Evolutionary conservation across 805 yeast genomes (phyloP).

Genomic region (Pichia exigua): DNA sequence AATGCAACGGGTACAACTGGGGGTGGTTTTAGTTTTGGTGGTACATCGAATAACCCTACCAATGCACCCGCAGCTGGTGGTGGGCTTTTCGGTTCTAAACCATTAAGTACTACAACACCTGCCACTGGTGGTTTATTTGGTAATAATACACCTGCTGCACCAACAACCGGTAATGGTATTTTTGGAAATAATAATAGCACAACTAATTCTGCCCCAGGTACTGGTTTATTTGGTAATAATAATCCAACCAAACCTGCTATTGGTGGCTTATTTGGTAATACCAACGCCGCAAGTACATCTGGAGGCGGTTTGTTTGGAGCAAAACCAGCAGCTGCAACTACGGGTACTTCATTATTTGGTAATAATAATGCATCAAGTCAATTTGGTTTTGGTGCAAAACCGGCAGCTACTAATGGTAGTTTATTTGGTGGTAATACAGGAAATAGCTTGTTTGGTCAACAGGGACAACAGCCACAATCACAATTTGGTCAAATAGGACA

Average conservation of each 20-base stretch:
- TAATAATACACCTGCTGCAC: not conserved
- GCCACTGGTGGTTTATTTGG: conserved; percentile 17
- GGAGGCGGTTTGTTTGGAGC: conserved; percentile 19
- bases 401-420: conserved; percentile 23
- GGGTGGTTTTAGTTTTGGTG: not conserved
- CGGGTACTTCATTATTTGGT: conserved; percentile 12
- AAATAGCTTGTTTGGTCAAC: not conserved
- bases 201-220: conserved; percentile 28
- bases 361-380: conserved; percentile 11
- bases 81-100: conserved; percentile 24
- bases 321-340: conserved; percentile 4
- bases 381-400: conserved; percentile 27
- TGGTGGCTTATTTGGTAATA: conserved; percentile 19
- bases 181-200: conserved; percentile 3
- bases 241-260: not conserved
- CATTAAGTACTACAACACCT: not conserved
- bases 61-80: conserved; percentile 15
- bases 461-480: not conserved
- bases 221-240: conserved; percentile 28
- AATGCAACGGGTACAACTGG: conserved; percentile 4
- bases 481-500: conserved; percentile 6
- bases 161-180: not conserved
- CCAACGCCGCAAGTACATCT: conserved; percentile 7
- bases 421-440: conserved; percentile 28
- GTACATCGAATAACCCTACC: not conserved